Evolutionary conservation across 768 basidiomycete species (phyloP), one percentile per base, ranked within the genome.

Genomic region (Mycena venus): DNA sequence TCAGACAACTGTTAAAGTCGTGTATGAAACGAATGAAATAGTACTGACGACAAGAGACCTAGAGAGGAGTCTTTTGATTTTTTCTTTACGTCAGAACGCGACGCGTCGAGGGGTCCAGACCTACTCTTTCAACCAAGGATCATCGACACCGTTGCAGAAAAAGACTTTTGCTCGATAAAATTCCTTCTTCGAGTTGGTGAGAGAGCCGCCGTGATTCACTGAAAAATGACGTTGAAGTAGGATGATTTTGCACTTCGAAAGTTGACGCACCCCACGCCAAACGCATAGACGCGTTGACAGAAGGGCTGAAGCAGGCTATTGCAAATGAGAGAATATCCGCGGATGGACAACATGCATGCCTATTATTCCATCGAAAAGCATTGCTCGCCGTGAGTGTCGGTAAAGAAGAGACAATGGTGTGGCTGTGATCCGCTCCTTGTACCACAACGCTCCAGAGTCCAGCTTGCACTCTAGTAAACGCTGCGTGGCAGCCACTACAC

Each of bases 261-360:
- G 14, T 29, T 27, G 19, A 6, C 63, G 17, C n/a, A 67, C 72
- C 68, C 68, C 73, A 74, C 11, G 58, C 56, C 15, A 58, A 59
- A 27, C 73, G 73, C 15, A 70, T 38, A 11, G 68, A 70, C 44
- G 63, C 63, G 31, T 47, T 29, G 15, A 74, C 73, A 9, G 64
- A 61, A 23, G 68, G 73, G 27, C 73, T 74, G 32, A 74, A 74
- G 68, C 73, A 74, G 3, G 68, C 73, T 65, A 21, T 12, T 56
- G 17, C 31, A 29, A 8, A 6, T 55, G 1, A 42, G 38, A 53
- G 49, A 23, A 11, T n/a, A 27, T 44, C 49, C n/a, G 15, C 27
- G 17, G 34, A 34, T 2, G 7, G 19, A 12, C 10, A 11, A 25
- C n/a, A 17, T 53, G 25, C 59, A 4, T 19, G 61, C 68, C 68